Evolutionary conservation across 768 basidiomycete species (phyloP), one percentile per base, ranked within the genome.

Genomic region (button mushroom (Agaricus bisporus)): DNA sequence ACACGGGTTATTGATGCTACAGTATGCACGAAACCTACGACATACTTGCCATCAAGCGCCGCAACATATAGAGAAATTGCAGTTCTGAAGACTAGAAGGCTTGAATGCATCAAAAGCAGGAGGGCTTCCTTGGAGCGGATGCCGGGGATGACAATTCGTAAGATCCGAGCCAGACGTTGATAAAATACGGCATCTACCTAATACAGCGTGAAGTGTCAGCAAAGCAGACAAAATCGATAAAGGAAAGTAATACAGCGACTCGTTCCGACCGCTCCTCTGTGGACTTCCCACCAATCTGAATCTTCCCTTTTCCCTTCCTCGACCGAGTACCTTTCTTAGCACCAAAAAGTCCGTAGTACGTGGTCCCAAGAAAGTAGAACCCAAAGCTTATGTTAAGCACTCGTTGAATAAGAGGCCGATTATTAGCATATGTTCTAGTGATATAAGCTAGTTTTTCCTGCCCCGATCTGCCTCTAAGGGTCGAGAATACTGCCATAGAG

Each of bases 151-250:
- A 95, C 88, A 46, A 98, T 97, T 17, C 82, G 78, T 36, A 97
- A 73, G 47, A 99, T 85, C 28, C 70, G 70, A 20, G 79, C 76
- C 17, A 99, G 77, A 8, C 92, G 82, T 56, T 83, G 78, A 63
- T 93, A 95, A 72, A 98, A 98, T 17, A 91, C 66, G 1, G 88
- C 88, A 67, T 98, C 95, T n/a, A 95, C 86, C 86, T 93, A 61
- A 4, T 32, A 6, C 32, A 32, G 12, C 28, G 42, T 55, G 41
- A 35, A 41, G 29, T 17, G 46, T 32, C 32, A 48, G 46, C 41
- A 26, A 43, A 46, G 38, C 29, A 42, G 45, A 22, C 46, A 37
- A 45, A 32, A 29, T 20, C 6, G 11, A 43, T 49, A 10, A 36
- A 45, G 20, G 37, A 14, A 28, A 52, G 41, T 69, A 83, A 64